Evolutionary conservation across 1,284 basidiomycete species (phyloP).

Genomic region (Austroboletus novae-zelandiae): DNA sequence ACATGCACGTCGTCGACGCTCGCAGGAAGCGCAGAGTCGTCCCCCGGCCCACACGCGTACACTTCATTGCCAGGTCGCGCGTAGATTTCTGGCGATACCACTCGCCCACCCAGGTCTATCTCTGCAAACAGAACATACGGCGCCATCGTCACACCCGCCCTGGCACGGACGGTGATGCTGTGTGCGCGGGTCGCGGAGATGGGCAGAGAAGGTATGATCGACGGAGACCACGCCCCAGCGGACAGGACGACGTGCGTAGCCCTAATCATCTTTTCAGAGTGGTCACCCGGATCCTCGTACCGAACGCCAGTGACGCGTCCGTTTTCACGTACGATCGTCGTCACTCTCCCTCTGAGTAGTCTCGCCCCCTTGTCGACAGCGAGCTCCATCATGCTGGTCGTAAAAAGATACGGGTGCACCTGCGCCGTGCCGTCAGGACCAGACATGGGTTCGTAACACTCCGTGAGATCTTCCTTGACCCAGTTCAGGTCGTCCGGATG

Average conservation of each 20-base stretch:
- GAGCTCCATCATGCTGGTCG: constrained; percentile 70
- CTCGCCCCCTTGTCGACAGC: constrained; percentile 55
- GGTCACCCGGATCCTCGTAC: constrained; percentile 40
- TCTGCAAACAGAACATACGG: constrained; percentile 70
- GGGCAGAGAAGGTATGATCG: constrained; percentile 48
- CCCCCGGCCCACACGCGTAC: constrained; percentile 68
- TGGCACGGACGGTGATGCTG: constrained; percentile 59
- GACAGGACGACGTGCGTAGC: constrained; percentile 73
- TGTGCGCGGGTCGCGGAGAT: constrained; percentile 63
- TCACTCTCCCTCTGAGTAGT: constrained; percentile 46
- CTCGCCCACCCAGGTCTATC: constrained; percentile 39
- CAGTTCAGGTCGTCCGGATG: constrained; percentile 63
- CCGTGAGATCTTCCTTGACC: constrained; percentile 59
- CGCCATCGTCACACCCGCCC: constrained; percentile 42
- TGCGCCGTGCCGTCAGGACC: constrained; percentile 65
- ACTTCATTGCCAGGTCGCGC: constrained; percentile 66
- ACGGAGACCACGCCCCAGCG: constrained; percentile 86
- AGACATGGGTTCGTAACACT: constrained; percentile 61
- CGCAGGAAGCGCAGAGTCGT: constrained; percentile 54
- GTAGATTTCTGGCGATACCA: constrained; percentile 63
- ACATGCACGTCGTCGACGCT: constrained; percentile 62
- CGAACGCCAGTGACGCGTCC: constrained; percentile 53
- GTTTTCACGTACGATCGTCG: constrained; percentile 37
- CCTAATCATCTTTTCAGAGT: constrained; percentile 36
- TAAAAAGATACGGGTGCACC: constrained; percentile 81